A percentile compares a stretch with the other conserved stretches of the same genome.
Conservation (phyloP, 176 grass and related monocot species). For the Alloteropsis semialata region DNA sequence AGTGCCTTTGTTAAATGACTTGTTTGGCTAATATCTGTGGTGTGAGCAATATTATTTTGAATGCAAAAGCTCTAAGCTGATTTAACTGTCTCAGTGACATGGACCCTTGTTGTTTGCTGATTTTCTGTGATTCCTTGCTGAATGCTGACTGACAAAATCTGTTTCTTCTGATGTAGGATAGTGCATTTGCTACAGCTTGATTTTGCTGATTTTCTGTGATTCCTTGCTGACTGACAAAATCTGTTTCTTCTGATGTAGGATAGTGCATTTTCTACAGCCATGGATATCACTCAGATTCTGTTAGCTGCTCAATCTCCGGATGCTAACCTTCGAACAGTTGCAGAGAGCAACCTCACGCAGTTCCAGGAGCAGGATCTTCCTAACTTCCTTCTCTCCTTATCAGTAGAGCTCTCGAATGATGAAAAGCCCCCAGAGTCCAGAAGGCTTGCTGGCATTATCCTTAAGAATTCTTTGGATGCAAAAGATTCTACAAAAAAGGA, state of each 20-base stretch:
- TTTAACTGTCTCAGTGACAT: background rate
- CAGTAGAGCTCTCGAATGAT: slow-evolving; percentile 67
- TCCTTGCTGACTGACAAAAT: too few species aligned
- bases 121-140: slow-evolving; percentile 4
- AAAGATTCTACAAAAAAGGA: slow-evolving; percentile 68
- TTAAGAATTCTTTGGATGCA: slow-evolving; percentile 88
- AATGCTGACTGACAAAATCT: background rate
- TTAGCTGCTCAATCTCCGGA: slow-evolving; percentile 78
- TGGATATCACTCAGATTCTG: slow-evolving; percentile 75
- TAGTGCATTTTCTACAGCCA: slow-evolving; percentile 42
- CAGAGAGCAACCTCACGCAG: slow-evolving; percentile 70
- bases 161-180: slow-evolving; percentile 12
- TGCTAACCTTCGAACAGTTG: slow-evolving; percentile 55
- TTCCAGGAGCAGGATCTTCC: slow-evolving; percentile 93
- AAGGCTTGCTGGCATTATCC: slow-evolving; percentile 75
- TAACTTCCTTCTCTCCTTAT: slow-evolving; percentile 78
- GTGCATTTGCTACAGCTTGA: too few species aligned
- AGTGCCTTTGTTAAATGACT: background rate
- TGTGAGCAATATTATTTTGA: background rate
- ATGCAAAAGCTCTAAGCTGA: background rate
- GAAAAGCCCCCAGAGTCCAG: slow-evolving; percentile 70
- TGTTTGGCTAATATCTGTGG: background rate
- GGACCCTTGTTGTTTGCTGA: background rate
- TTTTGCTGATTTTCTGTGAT: too few species aligned
- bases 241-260: too few species aligned